These are phyloP conservation scores for Piper betle DNA, from an alignment of 164 flowering plant genomes.

Conservation along the genomic window DNA sequence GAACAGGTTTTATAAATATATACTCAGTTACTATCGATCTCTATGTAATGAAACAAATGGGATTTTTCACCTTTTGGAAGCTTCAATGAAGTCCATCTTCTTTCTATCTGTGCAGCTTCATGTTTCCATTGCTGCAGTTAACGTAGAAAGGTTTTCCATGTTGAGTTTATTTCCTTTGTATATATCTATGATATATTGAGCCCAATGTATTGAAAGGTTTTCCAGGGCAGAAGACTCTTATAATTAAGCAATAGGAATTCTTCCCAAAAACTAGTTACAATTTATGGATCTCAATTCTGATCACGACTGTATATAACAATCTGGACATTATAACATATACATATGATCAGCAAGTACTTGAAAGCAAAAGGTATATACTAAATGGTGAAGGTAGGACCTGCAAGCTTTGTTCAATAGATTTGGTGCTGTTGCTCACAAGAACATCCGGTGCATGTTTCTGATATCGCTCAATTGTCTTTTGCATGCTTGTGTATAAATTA, in stretches of 20 bases:
- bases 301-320: no score
- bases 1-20: background rate
- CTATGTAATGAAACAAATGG: background rate
- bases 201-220: no score
- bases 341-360: no score
- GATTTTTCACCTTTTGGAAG: slow-evolving; percentile 37
- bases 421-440: slow-evolving; percentile 9
- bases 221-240: no score
- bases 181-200: no score
- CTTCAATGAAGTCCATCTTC: slow-evolving; percentile 68
- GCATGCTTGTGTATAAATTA: slow-evolving; percentile 29
- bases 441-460: slow-evolving; percentile 31
- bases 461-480: slow-evolving; percentile 51
- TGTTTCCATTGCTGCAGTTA: slow-evolving; percentile 42
- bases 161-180: no score
- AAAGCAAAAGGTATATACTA: background rate
- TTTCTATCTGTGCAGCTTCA: slow-evolving; percentile 51
- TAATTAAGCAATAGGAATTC: no score
- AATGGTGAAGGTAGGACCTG: slow-evolving; percentile 23
- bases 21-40: no score
- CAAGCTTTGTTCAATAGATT: slow-evolving; percentile 21
- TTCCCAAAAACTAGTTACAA: no score
- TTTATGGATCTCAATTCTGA: no score
- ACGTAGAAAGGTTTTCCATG: no score
- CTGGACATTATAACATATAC: no score